A percentile compares a stretch with the other conserved stretches of the same genome.
These are phyloP conservation scores for Suillus subluteus DNA, from an alignment of 768 basidiomycete species.

Conservation along the genomic window DNA sequence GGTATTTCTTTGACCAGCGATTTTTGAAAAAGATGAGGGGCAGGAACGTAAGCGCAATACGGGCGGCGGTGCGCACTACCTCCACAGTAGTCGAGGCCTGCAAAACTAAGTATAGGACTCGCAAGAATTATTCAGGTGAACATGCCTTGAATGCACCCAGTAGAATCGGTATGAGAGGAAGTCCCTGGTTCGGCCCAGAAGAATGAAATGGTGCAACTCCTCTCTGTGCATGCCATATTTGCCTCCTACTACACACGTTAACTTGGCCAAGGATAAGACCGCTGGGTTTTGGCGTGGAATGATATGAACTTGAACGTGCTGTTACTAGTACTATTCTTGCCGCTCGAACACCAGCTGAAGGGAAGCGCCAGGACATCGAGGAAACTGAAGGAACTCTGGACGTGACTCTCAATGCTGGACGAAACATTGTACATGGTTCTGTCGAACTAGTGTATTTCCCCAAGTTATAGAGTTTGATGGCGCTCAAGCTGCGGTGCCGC, in stretches of 20 bases:
- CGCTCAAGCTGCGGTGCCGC: slow-evolving; percentile 6
- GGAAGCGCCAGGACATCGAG: slow-evolving; percentile 5
- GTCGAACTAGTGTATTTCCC: slow-evolving; percentile 4
- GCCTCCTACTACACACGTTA: slow-evolving; percentile 9
- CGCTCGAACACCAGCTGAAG: neutral
- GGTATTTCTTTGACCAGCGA: slow-evolving; percentile 49
- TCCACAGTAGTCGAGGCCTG: slow-evolving; percentile 79
- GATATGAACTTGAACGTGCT: neutral
- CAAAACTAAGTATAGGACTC: slow-evolving; percentile 3
- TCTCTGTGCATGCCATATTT: slow-evolving; percentile 5
- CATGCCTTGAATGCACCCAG: slow-evolving; percentile 70
- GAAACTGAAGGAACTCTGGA: neutral
- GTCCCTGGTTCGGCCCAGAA: slow-evolving; percentile 36
- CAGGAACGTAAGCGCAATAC: slow-evolving; percentile 75
- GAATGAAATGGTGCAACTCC: slow-evolving; percentile 43
- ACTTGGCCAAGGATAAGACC: slow-evolving; percentile 15
- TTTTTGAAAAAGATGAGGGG: slow-evolving; percentile 70
- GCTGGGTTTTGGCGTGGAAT: slow-evolving; percentile 10
- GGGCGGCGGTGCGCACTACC: slow-evolving; percentile 66
- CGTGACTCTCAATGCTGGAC: slow-evolving; percentile 28
- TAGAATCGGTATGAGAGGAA: slow-evolving; percentile 55
- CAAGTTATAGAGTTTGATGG: slow-evolving; percentile 4
- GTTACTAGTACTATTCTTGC: neutral
- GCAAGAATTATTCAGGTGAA: slow-evolving; percentile 6
- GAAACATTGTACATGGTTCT: slow-evolving; percentile 58